Percentiles rank a stretch among this genome's conserved stretches.
These are phyloP conservation scores for Geotrichum aggregatum DNA, from an alignment of 1,139 yeast genomes.

Conservation along the genomic window DNA sequence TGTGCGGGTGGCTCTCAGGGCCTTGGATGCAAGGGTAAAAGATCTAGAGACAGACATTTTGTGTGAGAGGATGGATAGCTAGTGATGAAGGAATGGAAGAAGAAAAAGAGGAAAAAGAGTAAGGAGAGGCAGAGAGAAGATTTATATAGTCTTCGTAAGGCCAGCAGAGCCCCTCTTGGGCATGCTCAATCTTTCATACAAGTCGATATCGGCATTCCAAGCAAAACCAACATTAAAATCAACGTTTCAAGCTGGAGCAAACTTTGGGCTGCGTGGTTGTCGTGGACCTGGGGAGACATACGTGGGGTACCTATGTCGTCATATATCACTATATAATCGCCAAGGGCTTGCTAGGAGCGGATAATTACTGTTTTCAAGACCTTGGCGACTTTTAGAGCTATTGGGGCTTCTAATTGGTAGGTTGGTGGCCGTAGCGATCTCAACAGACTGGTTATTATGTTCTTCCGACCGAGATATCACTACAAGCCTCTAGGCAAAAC, in stretches of 20 bases:
- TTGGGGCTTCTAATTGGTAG: neutral
- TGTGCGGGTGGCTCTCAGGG: slow-evolving; percentile 13
- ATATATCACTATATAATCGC: neutral
- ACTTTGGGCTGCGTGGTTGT: too few species aligned
- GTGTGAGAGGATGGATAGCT: neutral
- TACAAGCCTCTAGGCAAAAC: neutral
- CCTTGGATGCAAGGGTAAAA: slow-evolving; percentile 18
- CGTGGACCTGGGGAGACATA: neutral
- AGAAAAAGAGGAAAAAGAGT: neutral
- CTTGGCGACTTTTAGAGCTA: too few species aligned
- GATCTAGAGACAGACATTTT: slow-evolving; percentile 17
- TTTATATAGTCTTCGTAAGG: neutral
- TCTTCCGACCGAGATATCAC: too few species aligned
- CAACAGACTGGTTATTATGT: too few species aligned
- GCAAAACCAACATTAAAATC: too few species aligned
- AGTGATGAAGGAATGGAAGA: neutral
- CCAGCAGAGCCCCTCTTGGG: too few species aligned
- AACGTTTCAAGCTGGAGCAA: too few species aligned
- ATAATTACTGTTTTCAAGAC: neutral
- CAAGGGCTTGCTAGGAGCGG: neutral
- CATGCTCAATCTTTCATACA: too few species aligned
- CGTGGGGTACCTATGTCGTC: neutral
- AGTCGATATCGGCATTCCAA: too few species aligned
- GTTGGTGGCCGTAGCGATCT: too few species aligned
- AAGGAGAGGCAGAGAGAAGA: neutral